phyloP scores from a whole-genome alignment of 257 asterid species.

The Verbascum thapsus region DNA sequence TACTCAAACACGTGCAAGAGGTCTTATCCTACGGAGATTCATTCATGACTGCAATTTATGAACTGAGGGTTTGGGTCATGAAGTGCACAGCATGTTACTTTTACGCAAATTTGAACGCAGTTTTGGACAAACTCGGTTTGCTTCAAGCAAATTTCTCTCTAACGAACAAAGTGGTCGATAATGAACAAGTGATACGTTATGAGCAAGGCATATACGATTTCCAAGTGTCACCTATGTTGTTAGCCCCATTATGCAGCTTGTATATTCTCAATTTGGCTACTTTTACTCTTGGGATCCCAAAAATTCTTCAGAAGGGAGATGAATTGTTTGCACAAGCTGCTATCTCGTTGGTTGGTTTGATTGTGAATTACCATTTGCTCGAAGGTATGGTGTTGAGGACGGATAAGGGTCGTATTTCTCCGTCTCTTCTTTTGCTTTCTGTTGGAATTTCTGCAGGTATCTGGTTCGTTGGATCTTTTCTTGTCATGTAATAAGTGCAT shows the following conservation, averaged over 20 bases:
- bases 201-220: conserved; percentile 57
- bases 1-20: conserved; percentile 53
- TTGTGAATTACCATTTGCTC: conserved; percentile 52
- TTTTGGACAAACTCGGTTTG: conserved; percentile 42
- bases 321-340: conserved; percentile 42
- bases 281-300: conserved; percentile 38
- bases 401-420: conserved; percentile 50
- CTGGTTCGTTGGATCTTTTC: conserved; percentile 30
- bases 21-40: conserved; percentile 47
- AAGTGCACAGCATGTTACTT: conserved; percentile 52
- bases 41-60: conserved; percentile 50
- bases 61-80: conserved; percentile 65
- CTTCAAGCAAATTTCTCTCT: conserved; percentile 57
- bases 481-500: conserved; percentile 20
- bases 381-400: conserved; percentile 72
- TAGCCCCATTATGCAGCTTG: conserved; percentile 53
- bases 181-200: conserved; percentile 45
- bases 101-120: conserved; percentile 49
- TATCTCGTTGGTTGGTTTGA: conserved; percentile 43
- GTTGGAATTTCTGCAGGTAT: conserved; percentile 22
- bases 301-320: conserved; percentile 22
- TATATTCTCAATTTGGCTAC: conserved; percentile 43
- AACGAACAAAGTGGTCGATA: conserved; percentile 60
- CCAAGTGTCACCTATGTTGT: conserved; percentile 43
- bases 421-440: conserved; percentile 32